A percentile compares a stretch with the other conserved stretches of the same genome.
phyloP scores from a whole-genome alignment of 306 rosid species.

The barrel medic (Medicago truncatula) region MtrunA17r5.0-ANR NC_053048.1:37761001-37761500 shows the following conservation, averaged over 20 bases:
- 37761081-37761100: slow-evolving; percentile 76
- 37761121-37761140: slow-evolving; percentile 61
- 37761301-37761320: slow-evolving; percentile 47
- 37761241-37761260: slow-evolving; percentile 69
- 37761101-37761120: slow-evolving; percentile 81
- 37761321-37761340: slow-evolving; percentile 37
- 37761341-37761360: slow-evolving; percentile 21
- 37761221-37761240: slow-evolving; percentile 66
- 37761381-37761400: slow-evolving; percentile 9
- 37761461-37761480: slow-evolving; percentile 26
- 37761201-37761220: slow-evolving; percentile 61
- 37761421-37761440: slow-evolving; percentile 17
- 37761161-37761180: slow-evolving; percentile 59
- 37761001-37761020: slow-evolving; percentile 78
- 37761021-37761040: slow-evolving; percentile 68
- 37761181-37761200: slow-evolving; percentile 60
- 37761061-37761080: slow-evolving; percentile 72
- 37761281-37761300: slow-evolving; percentile 57
- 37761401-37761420: slow-evolving; percentile 4
- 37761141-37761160: slow-evolving; percentile 56
- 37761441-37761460: slow-evolving; percentile 13
- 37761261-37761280: slow-evolving; percentile 47
- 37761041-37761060: slow-evolving; percentile 72
- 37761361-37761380: slow-evolving; percentile 19
- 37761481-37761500: background rate